Conservation (phyloP, 169 alveolate species). For the Eimeria maxima region DNA sequence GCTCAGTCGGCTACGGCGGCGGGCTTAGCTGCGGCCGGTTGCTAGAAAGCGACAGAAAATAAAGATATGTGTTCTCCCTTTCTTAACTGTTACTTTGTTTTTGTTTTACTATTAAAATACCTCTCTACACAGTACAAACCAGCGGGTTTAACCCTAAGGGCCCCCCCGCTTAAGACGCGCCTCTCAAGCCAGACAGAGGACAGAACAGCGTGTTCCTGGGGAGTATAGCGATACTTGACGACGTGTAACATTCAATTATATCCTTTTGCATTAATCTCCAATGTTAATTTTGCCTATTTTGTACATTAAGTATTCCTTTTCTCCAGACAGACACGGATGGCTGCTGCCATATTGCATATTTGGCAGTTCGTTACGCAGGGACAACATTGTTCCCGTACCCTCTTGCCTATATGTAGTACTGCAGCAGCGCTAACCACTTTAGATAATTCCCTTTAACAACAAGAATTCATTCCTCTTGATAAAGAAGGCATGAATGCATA, state of each 20-base stretch:
- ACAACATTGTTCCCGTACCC: no score
- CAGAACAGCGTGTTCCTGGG: neutral
- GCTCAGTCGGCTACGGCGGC: neutral
- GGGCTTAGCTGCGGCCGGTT: conserved; percentile 26
- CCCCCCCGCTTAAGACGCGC: neutral
- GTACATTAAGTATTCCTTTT: neutral
- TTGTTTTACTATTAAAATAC: neutral
- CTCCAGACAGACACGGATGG: neutral
- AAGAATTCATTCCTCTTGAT: no score
- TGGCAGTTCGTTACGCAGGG: neutral
- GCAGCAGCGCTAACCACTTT: no score
- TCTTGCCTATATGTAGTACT: neutral
- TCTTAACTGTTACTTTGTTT: neutral
- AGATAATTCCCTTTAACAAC: no score
- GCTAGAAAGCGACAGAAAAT: neutral
- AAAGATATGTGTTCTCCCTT: neutral
- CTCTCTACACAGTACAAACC: neutral
- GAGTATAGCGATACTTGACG: neutral
- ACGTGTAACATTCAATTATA: neutral
- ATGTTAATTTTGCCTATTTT: neutral
- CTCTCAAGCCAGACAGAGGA: neutral
- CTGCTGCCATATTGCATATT: neutral
- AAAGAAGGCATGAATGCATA: no score
- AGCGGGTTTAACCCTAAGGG: neutral
- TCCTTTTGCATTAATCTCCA: neutral